Percentiles rank a stretch among this genome's conserved stretches.
Conservation (phyloP, 1,284 basidiomycete genomes). For the Butyriboletus appendiculatus region DNA sequence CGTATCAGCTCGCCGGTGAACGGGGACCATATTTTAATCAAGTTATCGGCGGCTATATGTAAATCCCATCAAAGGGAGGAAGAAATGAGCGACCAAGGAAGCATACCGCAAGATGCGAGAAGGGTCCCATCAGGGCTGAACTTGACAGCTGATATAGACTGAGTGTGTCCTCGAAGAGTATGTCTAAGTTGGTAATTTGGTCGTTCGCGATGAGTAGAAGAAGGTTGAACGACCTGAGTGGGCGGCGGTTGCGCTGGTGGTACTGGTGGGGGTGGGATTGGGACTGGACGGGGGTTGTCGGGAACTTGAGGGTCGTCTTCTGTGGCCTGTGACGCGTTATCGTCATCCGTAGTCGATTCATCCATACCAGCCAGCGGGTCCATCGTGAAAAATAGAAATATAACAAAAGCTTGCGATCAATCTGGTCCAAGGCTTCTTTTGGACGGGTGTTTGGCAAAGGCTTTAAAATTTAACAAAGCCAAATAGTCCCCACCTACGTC, state of each 20-base stretch:
- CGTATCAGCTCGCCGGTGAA: conserved; percentile 75
- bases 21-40: conserved; percentile 80
- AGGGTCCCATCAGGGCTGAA: conserved; percentile 81
- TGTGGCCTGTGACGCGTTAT: conserved; percentile 76
- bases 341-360: conserved; percentile 76
- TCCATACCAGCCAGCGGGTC: conserved; percentile 47
- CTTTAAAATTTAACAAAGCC: too few species aligned
- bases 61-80: not conserved
- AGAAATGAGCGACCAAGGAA: not conserved
- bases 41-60: conserved; percentile 65
- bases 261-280: conserved; percentile 39
- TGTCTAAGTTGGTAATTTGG: conserved; percentile 73
- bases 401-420: not conserved
- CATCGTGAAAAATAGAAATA: conserved; percentile 16
- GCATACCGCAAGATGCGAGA: conserved; percentile 77
- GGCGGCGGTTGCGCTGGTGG: conserved; percentile 33
- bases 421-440: not conserved
- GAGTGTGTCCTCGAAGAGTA: conserved; percentile 69
- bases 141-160: conserved; percentile 80
- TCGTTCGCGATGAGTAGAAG: conserved; percentile 44
- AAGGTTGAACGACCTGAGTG: conserved; percentile 20
- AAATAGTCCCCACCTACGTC: too few species aligned
- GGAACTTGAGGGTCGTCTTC: conserved; percentile 80
- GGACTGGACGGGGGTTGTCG: conserved; percentile 47
- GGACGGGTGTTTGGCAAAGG: too few species aligned